A percentile compares a stretch with the other conserved stretches of the same genome.
phyloP scores from a whole-genome alignment of 495 filamentous ascomycete genomes.

The Trypethelium eluteriae region DNA sequence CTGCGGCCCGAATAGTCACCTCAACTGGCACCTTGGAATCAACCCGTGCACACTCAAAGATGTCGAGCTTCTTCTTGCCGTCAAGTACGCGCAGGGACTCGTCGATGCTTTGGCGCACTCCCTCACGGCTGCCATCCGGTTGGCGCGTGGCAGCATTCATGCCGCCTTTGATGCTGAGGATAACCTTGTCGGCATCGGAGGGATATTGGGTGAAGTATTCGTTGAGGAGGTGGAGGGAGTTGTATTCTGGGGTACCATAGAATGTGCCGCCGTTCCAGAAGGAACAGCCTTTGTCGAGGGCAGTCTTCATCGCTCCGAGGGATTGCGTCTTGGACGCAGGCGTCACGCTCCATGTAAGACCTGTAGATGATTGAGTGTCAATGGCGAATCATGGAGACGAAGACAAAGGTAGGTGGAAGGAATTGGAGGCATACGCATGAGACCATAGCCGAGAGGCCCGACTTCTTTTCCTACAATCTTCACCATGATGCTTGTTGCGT shows the following conservation, averaged over 20 bases:
- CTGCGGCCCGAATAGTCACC: slow-evolving; percentile 46
- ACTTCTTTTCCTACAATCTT: slow-evolving; percentile 13
- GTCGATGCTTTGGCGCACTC: slow-evolving; percentile 59
- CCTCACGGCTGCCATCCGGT: slow-evolving; percentile 54
- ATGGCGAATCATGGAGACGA: neutral
- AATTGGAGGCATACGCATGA: slow-evolving; percentile 32
- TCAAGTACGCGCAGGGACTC: slow-evolving; percentile 54
- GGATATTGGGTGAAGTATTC: slow-evolving; percentile 62
- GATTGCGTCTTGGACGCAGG: slow-evolving; percentile 53
- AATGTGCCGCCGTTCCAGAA: slow-evolving; percentile 80
- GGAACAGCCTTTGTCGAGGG: slow-evolving; percentile 58
- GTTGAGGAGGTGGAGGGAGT: slow-evolving; percentile 57
- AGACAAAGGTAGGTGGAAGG: neutral
- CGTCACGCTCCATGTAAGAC: slow-evolving; percentile 64
- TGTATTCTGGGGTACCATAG: slow-evolving; percentile 64
- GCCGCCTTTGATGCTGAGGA: slow-evolving; percentile 60
- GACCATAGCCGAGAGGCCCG: slow-evolving; percentile 31
- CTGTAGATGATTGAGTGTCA: slow-evolving; percentile 32
- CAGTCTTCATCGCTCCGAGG: slow-evolving; percentile 59
- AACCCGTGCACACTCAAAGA: slow-evolving; percentile 70
- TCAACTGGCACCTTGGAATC: slow-evolving; percentile 58
- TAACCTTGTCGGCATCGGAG: slow-evolving; percentile 56
- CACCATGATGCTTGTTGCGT: neutral
- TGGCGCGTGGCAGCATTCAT: slow-evolving; percentile 30
- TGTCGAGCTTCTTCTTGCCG: slow-evolving; percentile 66